These are phyloP conservation scores for Dactylorhiza incarnata DNA, from an alignment of 106 monocot genomes.

Conservation along the genomic window DNA sequence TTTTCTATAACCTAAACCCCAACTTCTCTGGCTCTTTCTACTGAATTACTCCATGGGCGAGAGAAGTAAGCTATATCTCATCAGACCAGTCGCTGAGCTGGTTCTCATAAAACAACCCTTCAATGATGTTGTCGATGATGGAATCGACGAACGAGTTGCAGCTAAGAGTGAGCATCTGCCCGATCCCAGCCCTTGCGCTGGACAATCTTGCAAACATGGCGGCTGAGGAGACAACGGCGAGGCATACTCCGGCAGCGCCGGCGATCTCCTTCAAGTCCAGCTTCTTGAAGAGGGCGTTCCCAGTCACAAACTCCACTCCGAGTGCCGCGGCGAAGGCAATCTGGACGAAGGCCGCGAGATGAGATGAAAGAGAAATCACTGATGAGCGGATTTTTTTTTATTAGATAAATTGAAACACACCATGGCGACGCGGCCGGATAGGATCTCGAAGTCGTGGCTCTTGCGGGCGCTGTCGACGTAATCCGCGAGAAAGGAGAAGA, in stretches of 20 bases:
- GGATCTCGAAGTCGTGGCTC: slow-evolving; percentile 86
- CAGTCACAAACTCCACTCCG: slow-evolving; percentile 59
- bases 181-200: slow-evolving; percentile 48
- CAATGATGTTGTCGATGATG: slow-evolving; percentile 81
- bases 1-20: not conserved
- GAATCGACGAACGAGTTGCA: slow-evolving; percentile 88
- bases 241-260: slow-evolving; percentile 58
- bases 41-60: not conserved
- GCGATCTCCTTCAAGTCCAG: slow-evolving; percentile 61
- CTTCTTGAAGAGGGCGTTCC: slow-evolving; percentile 86
- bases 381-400: not conserved
- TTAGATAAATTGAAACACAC: slow-evolving; percentile 16
- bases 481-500: slow-evolving; percentile 79
- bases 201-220: slow-evolving; percentile 74
- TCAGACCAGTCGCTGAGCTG: slow-evolving; percentile 63
- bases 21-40: not conserved
- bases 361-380: not conserved
- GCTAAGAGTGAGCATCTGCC: slow-evolving; percentile 53
- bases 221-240: slow-evolving; percentile 50
- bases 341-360: slow-evolving; percentile 18
- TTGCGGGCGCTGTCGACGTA: slow-evolving; percentile 76
- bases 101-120: slow-evolving; percentile 70
- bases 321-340: slow-evolving; percentile 69
- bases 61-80: slow-evolving; percentile 7
- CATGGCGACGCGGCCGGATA: slow-evolving; percentile 96